Evolutionary conservation across 2,329 filamentous ascomycete genomes (phyloP).

Genomic region (Chrysoporthe cubensis): DNA sequence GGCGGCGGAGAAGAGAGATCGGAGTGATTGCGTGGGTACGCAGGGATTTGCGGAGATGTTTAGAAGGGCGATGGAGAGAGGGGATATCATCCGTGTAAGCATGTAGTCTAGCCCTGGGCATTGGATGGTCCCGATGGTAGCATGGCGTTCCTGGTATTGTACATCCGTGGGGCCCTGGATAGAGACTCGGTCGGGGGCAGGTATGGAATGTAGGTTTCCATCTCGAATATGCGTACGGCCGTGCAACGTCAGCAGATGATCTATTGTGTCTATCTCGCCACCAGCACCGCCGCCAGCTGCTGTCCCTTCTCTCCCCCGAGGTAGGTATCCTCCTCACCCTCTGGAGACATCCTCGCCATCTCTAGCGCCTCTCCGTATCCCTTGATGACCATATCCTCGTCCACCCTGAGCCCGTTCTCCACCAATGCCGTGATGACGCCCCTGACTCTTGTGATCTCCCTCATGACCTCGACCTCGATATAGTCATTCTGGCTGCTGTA

Average conservation of each 20-base stretch:
- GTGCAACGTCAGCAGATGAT: no score
- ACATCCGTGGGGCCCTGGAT: neutral
- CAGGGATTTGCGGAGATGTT: constrained; percentile 58
- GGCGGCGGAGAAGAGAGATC: constrained; percentile 56
- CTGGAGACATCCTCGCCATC: constrained; percentile 64
- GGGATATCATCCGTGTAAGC: constrained; percentile 27
- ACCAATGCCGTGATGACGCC: constrained; percentile 83
- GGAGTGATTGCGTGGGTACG: constrained; percentile 59
- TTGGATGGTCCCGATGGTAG: neutral
- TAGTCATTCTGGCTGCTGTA: constrained; percentile 96
- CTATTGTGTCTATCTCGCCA: constrained; percentile 28
- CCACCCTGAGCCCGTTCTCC: constrained; percentile 79
- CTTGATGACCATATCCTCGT: constrained; percentile 83
- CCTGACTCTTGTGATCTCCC: constrained; percentile 83
- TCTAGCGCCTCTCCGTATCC: constrained; percentile 85
- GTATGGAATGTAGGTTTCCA: neutral
- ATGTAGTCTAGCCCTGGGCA: constrained; percentile 16
- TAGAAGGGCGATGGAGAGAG: constrained; percentile 49
- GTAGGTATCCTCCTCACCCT: constrained; percentile 61
- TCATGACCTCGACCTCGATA: constrained; percentile 75
- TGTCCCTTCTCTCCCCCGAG: constrained; percentile 61
- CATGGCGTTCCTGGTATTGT: constrained; percentile 1
- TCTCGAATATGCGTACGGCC: no score
- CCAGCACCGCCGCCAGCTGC: constrained; percentile 50
- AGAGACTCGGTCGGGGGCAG: neutral